A percentile compares a stretch with the other conserved stretches of the same genome.
Evolutionary conservation across 2,329 filamentous ascomycete species (phyloP).

Genomic region (Gaeumannomyces sp.): DNA sequence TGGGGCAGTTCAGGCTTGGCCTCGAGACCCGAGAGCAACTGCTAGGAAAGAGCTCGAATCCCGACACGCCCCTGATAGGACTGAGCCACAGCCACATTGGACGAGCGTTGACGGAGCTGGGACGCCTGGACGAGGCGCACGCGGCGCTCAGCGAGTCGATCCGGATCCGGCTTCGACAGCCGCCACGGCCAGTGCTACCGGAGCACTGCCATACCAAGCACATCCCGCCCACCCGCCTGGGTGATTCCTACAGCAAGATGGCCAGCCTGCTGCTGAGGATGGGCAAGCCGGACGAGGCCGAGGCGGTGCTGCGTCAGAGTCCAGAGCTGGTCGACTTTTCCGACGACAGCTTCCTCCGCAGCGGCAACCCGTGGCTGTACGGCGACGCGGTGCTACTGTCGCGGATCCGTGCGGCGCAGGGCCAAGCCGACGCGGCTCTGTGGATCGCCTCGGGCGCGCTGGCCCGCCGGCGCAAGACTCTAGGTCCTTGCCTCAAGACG

Average conservation of each 20-base stretch:
- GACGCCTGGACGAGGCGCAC: constrained; percentile 23
- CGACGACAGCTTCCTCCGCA: constrained; percentile 30
- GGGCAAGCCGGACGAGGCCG: constrained; percentile 27
- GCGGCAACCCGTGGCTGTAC: constrained; percentile 22
- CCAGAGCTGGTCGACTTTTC: constrained; percentile 28
- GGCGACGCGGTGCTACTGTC: constrained; percentile 23
- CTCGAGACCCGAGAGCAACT: constrained; percentile 19
- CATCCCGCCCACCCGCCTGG: constrained; percentile 14
- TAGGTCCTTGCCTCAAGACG: constrained; percentile 20
- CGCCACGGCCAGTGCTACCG: constrained; percentile 23
- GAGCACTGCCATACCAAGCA: constrained; percentile 8
- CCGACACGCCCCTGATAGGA: constrained; percentile 23
- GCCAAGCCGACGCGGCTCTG: constrained; percentile 16
- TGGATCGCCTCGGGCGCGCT: constrained; percentile 20
- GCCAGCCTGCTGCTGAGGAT: constrained; percentile 28
- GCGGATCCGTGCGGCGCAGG: constrained; percentile 18
- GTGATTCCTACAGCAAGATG: constrained; percentile 33
- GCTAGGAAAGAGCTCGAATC: constrained; percentile 11
- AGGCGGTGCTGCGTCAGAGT: constrained; percentile 27
- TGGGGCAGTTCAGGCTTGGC: constrained; percentile 19
- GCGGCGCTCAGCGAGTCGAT: constrained; percentile 24
- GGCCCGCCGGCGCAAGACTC: constrained; percentile 18
- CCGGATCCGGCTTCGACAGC: constrained; percentile 18
- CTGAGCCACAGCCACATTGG: constrained; percentile 26
- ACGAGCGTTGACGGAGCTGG: constrained; percentile 27